Conservation (phyloP, 495 filamentous ascomycete species). For the Cladorrhinum samala region DNA sequence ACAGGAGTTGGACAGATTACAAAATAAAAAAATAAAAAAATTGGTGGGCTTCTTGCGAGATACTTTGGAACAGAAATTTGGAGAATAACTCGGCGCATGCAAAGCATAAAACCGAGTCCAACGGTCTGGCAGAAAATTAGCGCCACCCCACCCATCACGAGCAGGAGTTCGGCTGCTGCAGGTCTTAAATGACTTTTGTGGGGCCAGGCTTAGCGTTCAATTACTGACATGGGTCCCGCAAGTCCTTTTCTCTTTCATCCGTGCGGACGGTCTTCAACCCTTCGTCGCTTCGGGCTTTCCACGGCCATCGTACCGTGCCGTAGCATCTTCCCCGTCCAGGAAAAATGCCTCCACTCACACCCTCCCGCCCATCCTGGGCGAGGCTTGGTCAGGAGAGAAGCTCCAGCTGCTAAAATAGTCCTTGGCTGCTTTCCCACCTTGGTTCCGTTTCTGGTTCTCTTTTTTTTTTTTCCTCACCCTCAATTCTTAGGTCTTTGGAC, state of each 20-base stretch:
- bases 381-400: not conserved
- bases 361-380: not conserved
- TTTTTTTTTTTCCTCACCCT: not conserved
- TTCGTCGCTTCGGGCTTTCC: not conserved
- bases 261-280: no score
- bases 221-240: not conserved
- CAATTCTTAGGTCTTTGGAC: not conserved
- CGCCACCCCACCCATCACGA: conserved; percentile 6
- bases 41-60: no score
- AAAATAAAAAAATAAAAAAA: no score
- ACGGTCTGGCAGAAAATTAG: not conserved
- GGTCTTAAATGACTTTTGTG: conserved; percentile 1
- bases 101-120: no score
- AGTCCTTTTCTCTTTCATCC: no score
- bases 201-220: conserved; percentile 1
- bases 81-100: no score
- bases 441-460: not conserved
- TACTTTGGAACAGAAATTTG: no score
- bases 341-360: conserved; percentile 3
- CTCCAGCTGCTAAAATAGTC: not conserved
- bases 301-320: not conserved
- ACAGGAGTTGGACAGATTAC: no score
- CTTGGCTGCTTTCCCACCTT: not conserved
- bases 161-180: conserved; percentile 5
- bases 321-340: not conserved